Percentiles rank a stretch among this genome's conserved stretches.
Conservation (phyloP, 345 rosid species). For the Dipteronia sinensis region DNA sequence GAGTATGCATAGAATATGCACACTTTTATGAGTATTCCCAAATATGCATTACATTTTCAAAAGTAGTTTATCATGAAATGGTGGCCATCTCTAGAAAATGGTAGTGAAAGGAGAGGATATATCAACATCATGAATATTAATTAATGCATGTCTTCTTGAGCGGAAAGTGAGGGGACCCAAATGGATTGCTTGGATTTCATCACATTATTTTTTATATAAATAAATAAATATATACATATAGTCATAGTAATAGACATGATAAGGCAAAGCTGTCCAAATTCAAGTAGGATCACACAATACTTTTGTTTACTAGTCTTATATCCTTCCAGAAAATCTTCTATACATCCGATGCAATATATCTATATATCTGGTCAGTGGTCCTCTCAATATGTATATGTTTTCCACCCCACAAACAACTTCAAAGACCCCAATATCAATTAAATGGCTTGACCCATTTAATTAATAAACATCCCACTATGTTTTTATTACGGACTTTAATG, state of each 20-base stretch:
- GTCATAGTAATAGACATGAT: constrained; percentile 3
- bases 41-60: not conserved
- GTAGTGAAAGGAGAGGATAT: not conserved
- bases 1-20: not conserved
- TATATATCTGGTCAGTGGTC: too few relatives aligned
- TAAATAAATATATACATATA: not conserved
- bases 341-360: too few relatives aligned
- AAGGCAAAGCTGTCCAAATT: not conserved
- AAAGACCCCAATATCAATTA: not conserved
- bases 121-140: constrained; percentile 5
- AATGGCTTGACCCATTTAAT: not conserved
- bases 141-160: not conserved
- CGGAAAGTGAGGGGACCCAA: constrained; percentile 32
- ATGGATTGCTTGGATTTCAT: constrained; percentile 80
- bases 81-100: constrained; percentile 18
- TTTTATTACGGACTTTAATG: not conserved
- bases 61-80: not conserved
- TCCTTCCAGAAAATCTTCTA: too few relatives aligned
- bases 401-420: not conserved
- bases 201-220: constrained; percentile 33
- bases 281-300: not conserved
- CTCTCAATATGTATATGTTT: too few relatives aligned
- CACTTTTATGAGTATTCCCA: not conserved
- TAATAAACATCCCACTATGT: not conserved
- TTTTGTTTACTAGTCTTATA: too few relatives aligned